Evolutionary conservation across 2,329 filamentous ascomycete species (phyloP), one percentile per base, ranked within the genome.

Genomic region (Beauveria asiatica): DNA sequence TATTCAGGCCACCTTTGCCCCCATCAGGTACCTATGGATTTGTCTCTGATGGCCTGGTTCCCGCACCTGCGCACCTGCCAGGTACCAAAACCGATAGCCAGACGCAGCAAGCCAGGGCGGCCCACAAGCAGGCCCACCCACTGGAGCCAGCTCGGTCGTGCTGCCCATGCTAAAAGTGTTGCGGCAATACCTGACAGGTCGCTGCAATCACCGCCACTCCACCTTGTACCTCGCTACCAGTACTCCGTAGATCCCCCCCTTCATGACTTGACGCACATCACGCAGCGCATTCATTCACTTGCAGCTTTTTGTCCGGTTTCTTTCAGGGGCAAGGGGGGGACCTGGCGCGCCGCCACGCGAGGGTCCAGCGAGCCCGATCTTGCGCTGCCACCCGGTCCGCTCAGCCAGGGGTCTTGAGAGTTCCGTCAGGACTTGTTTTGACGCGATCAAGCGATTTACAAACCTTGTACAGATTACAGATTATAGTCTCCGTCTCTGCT

Each of bases 301-400:
- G 6, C 51, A 45, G 23, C 27, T 37, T 54, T 17, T 37, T 54
- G 3, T 25, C 21, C 2, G 45, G 13, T 56, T 27, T n/a, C 46
- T 55, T 56, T 48, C 53, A 56, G 42, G 41, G 53, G 53, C 42
- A 56, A 46, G 42, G 53, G 53, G 53, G 53, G 17, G 17, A 10
- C 7, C 23, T 17, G 23, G 19, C 30, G 21, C 19, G 33, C 33
- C 52, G 52, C 23, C 52, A 42, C 30, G 25, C 21, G 25, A 52
- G 33, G 49, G 30, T 52, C 49, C 49, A 39, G 42, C 23, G n/a
- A 46, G 53, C 53, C 53, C 53, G 53, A 56, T 56, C 53, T 33
- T 37, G 42, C 27, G 45, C 33, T 42, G 37, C 19, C 21, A 53
- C 21, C 19, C 17, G n/a, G 19, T 49, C 17, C 11, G 25, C 11